A percentile compares a stretch with the other conserved stretches of the same genome.
Evolutionary conservation across 352 stramenopile species (phyloP).

Genomic region (Globisporangium cystogenes): DNA sequence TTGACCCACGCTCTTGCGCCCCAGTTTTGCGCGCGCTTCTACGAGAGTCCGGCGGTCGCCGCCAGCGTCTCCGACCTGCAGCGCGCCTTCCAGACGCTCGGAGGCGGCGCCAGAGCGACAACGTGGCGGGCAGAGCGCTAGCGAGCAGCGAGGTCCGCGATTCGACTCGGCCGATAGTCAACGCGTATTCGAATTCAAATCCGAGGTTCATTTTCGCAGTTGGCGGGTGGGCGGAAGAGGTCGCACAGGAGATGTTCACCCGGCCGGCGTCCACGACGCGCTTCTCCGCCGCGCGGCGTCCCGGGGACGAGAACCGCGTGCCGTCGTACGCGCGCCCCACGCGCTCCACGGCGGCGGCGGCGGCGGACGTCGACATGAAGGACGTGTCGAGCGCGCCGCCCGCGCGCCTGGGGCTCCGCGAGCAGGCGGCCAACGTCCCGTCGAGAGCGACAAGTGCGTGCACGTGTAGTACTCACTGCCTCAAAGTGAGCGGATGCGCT

Average conservation of each 20-base stretch:
- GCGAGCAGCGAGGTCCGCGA: no score
- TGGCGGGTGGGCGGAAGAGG: neutral
- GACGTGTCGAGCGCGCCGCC: slow-evolving; percentile 5
- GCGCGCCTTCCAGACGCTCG: slow-evolving; percentile 33
- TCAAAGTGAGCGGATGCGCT: no score
- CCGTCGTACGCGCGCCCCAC: slow-evolving; percentile 15
- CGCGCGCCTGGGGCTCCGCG: slow-evolving; percentile 5
- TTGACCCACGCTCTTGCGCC: neutral
- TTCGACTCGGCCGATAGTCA: neutral
- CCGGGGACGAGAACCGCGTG: slow-evolving; percentile 14
- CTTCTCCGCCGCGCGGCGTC: slow-evolving; percentile 2
- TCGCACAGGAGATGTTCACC: slow-evolving; percentile 14
- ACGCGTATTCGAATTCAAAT: neutral
- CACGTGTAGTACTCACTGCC: no score
- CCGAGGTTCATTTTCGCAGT: neutral
- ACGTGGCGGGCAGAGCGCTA: no score
- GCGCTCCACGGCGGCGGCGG: slow-evolving; percentile 4
- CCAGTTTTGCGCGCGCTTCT: slow-evolving; percentile 53
- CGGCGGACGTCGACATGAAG: slow-evolving; percentile 12
- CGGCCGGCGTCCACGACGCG: slow-evolving; percentile 9
- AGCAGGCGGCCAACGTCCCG: slow-evolving; percentile 10
- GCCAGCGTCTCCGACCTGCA: slow-evolving; percentile 34
- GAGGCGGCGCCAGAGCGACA: no score
- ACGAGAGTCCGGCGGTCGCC: slow-evolving; percentile 29
- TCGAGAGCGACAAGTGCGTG: slow-evolving; percentile 1